A percentile compares a stretch with the other conserved stretches of the same genome.
phyloP scores from a whole-genome alignment of 139 green algal genomes.

The Chlorella sorokiniana region DNA sequence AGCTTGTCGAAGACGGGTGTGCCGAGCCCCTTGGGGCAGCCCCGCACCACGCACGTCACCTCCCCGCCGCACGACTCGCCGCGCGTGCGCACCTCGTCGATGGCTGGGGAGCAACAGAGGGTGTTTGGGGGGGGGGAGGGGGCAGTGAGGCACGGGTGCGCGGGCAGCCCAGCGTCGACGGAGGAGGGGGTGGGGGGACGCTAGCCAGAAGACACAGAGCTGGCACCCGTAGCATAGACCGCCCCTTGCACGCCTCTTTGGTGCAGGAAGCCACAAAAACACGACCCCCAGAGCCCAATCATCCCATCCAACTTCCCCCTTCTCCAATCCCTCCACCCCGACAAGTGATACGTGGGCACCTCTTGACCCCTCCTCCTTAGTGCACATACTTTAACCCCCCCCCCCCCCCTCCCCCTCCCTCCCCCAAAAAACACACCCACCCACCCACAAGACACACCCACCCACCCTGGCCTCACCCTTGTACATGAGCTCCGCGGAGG shows the following conservation, averaged over 20 bases:
- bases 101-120: conserved; percentile 60
- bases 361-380: too few species aligned
- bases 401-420: not conserved
- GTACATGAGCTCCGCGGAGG: conserved; percentile 89
- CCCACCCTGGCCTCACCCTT: conserved; percentile 54
- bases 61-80: conserved; percentile 96
- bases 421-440: not conserved
- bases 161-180: too few species aligned
- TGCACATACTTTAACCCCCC: too few species aligned
- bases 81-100: conserved; percentile 90
- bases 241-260: too few species aligned
- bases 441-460: not conserved
- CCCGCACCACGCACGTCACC: conserved; percentile 96
- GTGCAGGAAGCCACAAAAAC: too few species aligned
- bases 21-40: conserved; percentile 87
- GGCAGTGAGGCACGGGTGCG: not conserved
- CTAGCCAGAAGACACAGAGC: too few species aligned
- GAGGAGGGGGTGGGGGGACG: too few species aligned
- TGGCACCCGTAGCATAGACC: too few species aligned
- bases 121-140: not conserved
- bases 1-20: conserved; percentile 98
- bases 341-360: too few species aligned
- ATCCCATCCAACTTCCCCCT: too few species aligned
- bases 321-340: too few species aligned
- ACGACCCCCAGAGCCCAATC: too few species aligned